A percentile compares a stretch with the other conserved stretches of the same genome.
phyloP scores from a whole-genome alignment of 2,329 filamentous ascomycete genomes.

The Pyrenochaeta sp. region DNA sequence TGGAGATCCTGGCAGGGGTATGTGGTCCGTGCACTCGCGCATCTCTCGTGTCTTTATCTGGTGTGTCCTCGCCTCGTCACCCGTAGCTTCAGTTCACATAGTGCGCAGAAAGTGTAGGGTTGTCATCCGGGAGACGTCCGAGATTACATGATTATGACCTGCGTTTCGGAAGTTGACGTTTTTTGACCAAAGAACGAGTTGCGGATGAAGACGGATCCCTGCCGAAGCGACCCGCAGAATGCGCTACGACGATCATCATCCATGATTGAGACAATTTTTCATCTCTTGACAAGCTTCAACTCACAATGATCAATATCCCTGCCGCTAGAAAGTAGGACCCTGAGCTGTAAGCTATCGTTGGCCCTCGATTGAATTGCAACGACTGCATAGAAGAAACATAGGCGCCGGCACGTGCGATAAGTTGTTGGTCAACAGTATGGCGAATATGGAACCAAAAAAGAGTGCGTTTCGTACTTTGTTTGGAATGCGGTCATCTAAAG shows the following conservation, averaged over 20 bases:
- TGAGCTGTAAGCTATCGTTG: background rate
- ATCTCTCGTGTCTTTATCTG: conserved; percentile 6
- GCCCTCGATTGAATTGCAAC: background rate
- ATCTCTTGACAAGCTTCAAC: conserved; percentile 1
- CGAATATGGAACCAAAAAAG: conserved; percentile 27
- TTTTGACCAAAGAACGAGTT: background rate
- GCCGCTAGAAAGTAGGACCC: background rate
- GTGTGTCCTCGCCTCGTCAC: background rate
- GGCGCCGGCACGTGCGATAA: background rate
- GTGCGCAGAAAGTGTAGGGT: background rate
- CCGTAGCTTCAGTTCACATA: background rate
- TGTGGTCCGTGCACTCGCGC: conserved; percentile 14
- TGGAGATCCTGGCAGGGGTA: too few species aligned
- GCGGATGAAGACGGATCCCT: conserved; percentile 22
- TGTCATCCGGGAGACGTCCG: background rate
- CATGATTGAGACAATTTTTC: conserved; percentile 11
- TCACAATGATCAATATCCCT: conserved; percentile 3
- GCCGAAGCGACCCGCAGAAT: conserved; percentile 19
- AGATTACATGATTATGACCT: conserved; percentile 13
- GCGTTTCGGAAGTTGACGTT: conserved; percentile 1
- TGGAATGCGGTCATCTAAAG: conserved; percentile 26
- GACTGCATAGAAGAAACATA: too few species aligned
- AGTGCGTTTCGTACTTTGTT: conserved; percentile 32
- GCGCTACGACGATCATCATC: conserved; percentile 22
- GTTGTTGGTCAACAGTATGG: conserved; percentile 18